Evolutionary conservation across 1,139 yeast species (phyloP).

Genomic region (Arxiozyma bovina): DNA sequence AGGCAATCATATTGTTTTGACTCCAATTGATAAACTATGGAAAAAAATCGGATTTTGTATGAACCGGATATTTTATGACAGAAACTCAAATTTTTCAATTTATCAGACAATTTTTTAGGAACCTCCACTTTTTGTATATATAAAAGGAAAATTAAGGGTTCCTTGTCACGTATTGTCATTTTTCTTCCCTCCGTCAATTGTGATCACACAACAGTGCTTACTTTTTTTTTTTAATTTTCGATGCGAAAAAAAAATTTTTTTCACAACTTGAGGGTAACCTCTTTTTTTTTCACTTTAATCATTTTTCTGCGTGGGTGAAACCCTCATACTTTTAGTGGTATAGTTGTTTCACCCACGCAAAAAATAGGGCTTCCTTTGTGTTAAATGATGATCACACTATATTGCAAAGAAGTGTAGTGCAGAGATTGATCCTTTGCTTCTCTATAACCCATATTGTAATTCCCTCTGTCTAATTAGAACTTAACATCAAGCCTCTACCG

Average conservation of each 20-base stretch:
- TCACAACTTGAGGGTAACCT: background rate
- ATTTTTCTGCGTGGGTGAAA: background rate
- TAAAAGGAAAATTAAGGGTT: background rate
- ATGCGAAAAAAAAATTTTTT: background rate
- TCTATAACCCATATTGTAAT: background rate
- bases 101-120: background rate
- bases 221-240: background rate
- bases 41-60: background rate
- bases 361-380: background rate
- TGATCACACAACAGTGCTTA: background rate
- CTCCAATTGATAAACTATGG: too few relatives aligned
- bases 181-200: background rate
- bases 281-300: too few relatives aligned
- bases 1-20: background rate
- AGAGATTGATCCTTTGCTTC: background rate
- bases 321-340: background rate
- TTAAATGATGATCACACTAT: background rate
- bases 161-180: background rate
- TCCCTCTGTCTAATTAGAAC: background rate
- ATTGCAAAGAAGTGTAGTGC: background rate
- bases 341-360: background rate
- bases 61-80: background rate
- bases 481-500: background rate
- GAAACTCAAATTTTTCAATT: background rate
- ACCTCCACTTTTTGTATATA: too few relatives aligned